Conservation (phyloP, 768 basidiomycete genomes). For the Candolleomyces eurysporus region DNA sequence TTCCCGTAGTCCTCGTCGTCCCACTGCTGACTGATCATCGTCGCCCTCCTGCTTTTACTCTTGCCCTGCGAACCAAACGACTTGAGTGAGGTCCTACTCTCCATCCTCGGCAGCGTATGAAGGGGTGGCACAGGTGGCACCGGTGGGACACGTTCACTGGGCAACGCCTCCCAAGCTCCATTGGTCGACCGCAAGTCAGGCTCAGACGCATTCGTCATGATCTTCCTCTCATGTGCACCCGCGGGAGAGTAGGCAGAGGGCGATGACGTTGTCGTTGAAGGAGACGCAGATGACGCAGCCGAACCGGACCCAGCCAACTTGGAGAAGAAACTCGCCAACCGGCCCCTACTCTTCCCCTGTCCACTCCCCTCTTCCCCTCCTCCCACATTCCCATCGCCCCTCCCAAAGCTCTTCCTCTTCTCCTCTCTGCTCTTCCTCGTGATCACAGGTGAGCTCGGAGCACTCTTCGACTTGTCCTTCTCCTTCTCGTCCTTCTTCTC, state of each 20-base stretch:
- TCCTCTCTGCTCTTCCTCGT: neutral
- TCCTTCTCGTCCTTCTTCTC: slow-evolving; percentile 1
- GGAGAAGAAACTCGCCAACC: slow-evolving; percentile 14
- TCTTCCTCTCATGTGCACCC: neutral
- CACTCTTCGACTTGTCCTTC: slow-evolving; percentile 2
- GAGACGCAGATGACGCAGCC: neutral
- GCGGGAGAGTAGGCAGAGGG: neutral
- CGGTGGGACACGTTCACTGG: slow-evolving; percentile 3
- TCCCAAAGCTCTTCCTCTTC: slow-evolving; percentile 9
- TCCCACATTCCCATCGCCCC: slow-evolving; percentile 5
- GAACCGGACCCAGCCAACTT: neutral
- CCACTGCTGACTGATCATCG: neutral
- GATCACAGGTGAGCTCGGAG: neutral
- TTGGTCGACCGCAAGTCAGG: neutral
- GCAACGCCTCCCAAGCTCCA: slow-evolving; percentile 1
- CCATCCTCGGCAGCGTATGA: slow-evolving; percentile 1
- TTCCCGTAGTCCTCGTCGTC: neutral
- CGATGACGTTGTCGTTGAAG: neutral
- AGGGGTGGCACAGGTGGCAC: slow-evolving; percentile 3
- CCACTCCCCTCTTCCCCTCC: neutral
- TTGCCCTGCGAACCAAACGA: neutral
- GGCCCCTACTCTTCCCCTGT: slow-evolving; percentile 7
- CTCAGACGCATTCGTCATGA: neutral
- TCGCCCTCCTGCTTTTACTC: neutral
- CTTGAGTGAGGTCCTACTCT: neutral